phyloP scores from a whole-genome alignment of 2,329 filamentous ascomycete species.

The Tolypocladium inflatum region DNA sequence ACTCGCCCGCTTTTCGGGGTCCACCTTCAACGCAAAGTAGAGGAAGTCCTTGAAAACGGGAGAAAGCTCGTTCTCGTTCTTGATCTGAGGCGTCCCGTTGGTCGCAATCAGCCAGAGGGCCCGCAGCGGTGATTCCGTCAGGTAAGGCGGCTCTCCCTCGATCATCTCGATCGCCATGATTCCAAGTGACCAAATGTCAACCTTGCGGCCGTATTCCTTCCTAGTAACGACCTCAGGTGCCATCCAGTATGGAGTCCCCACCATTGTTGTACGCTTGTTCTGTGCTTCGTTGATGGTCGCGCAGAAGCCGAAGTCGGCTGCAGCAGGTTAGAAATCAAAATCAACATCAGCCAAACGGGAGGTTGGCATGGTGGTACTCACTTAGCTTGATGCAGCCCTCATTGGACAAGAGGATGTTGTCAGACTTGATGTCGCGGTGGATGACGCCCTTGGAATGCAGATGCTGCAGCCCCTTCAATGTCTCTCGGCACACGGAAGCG shows the following conservation, averaged over 20 bases:
- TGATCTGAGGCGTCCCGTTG: conserved; percentile 89
- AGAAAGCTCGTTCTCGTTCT: conserved; percentile 78
- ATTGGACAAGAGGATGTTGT: conserved; percentile 89
- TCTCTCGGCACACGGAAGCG: conserved; percentile 89
- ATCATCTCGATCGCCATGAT: conserved; percentile 99
- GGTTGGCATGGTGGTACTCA: conserved; percentile 35
- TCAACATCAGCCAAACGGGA: not conserved
- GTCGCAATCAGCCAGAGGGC: conserved; percentile 95
- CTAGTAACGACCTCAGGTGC: conserved; percentile 94
- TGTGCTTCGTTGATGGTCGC: conserved; percentile 96
- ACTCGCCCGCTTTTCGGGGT: conserved; percentile 92
- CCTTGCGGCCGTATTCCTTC: conserved; percentile 96
- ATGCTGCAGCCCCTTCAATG: conserved; percentile 83
- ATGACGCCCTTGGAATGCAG: conserved; percentile 97
- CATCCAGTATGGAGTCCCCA: conserved; percentile 99
- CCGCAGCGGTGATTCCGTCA: conserved; percentile 87
- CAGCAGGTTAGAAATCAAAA: conserved; percentile 11
- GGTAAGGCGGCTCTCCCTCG: conserved; percentile 92
- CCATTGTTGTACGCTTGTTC: conserved; percentile 97
- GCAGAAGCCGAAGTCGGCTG: conserved; percentile 97
- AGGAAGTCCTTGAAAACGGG: conserved; percentile 84
- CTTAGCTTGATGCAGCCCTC: conserved; percentile 97
- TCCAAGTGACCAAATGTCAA: conserved; percentile 96
- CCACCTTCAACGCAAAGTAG: conserved; percentile 87
- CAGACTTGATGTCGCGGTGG: conserved; percentile 97